Evolutionary conservation across 75 land plant genomes (phyloP).

Genomic region (Chamaecyparis obtusa): DNA sequence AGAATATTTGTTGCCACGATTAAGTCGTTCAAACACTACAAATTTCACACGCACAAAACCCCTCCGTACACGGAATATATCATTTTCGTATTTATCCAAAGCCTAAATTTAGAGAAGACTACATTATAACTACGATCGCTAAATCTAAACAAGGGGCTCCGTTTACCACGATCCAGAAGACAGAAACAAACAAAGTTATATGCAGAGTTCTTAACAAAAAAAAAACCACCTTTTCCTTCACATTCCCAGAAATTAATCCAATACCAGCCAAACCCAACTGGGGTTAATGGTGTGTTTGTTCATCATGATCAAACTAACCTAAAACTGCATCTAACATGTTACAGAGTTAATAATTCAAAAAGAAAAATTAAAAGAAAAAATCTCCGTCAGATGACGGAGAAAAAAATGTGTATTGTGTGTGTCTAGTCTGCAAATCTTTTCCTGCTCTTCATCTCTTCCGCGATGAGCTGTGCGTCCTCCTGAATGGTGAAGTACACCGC

Average conservation of each 20-base stretch:
- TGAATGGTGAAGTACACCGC: not conserved
- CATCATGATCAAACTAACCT: not conserved
- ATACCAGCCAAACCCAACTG: conserved; percentile 8
- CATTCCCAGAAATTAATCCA: conserved; percentile 8
- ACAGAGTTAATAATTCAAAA: conserved; percentile 1
- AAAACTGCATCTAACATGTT: not conserved
- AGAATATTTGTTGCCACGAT: conserved; percentile 7
- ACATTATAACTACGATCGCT: not conserved
- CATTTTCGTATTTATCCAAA: not conserved
- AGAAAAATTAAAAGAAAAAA: not conserved
- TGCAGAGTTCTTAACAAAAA: not conserved
- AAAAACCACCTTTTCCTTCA: conserved; percentile 7
- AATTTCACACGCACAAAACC: not conserved
- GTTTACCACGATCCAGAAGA: not conserved
- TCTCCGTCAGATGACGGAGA: not conserved
- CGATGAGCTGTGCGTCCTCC: not conserved
- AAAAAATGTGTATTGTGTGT: not conserved
- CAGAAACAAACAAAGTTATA: not conserved
- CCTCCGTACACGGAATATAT: not conserved
- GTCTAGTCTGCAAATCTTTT: not conserved
- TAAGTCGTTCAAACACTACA: not conserved
- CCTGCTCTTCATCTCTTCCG: not conserved
- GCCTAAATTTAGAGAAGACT: not conserved
- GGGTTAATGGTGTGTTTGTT: not conserved
- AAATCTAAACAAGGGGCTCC: not conserved